These are phyloP conservation scores for Ophiostoma perfectum DNA, from an alignment of 2,329 filamentous ascomycete genomes.

Conservation along the genomic window DNA sequence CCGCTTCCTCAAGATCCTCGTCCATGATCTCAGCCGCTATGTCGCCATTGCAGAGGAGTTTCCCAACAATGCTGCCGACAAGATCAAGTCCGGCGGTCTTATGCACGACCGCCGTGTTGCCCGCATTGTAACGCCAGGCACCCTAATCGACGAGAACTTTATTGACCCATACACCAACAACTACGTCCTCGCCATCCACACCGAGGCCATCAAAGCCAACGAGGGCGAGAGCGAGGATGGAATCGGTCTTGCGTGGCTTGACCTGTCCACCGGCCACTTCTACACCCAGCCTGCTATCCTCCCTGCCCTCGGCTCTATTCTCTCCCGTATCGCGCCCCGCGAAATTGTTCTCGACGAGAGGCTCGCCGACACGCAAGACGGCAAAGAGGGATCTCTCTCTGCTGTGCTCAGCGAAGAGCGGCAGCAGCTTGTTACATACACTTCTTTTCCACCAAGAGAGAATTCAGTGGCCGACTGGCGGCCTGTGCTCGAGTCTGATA, in stretches of 20 bases:
- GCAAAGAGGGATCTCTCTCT: slow-evolving; percentile 35
- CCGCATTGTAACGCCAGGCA: slow-evolving; percentile 87
- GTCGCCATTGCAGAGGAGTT: slow-evolving; percentile 95
- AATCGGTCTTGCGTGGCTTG: slow-evolving; percentile 84
- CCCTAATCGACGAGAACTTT: slow-evolving; percentile 94
- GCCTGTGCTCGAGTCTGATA: slow-evolving; percentile 68
- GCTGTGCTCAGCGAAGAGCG: slow-evolving; percentile 65
- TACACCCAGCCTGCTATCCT: slow-evolving; percentile 73
- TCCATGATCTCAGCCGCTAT: slow-evolving; percentile 83
- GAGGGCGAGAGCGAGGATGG: background rate
- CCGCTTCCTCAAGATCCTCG: slow-evolving; percentile 84
- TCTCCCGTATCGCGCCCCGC: slow-evolving; percentile 75
- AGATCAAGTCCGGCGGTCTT: slow-evolving; percentile 68
- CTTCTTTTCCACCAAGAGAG: slow-evolving; percentile 31
- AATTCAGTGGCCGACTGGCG: slow-evolving; percentile 59
- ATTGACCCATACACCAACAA: slow-evolving; percentile 93
- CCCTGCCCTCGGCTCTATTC: slow-evolving; percentile 66
- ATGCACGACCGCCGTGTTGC: slow-evolving; percentile 81
- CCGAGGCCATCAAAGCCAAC: slow-evolving; percentile 30
- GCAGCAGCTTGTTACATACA: slow-evolving; percentile 20
- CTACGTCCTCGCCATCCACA: slow-evolving; percentile 77
- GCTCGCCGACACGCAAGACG: slow-evolving; percentile 38
- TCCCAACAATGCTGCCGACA: slow-evolving; percentile 63
- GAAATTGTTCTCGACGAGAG: slow-evolving; percentile 75
- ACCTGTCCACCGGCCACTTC: slow-evolving; percentile 92